phyloP scores from a whole-genome alignment of 768 basidiomycete genomes.

The Phanerochaete carnosa region DNA sequence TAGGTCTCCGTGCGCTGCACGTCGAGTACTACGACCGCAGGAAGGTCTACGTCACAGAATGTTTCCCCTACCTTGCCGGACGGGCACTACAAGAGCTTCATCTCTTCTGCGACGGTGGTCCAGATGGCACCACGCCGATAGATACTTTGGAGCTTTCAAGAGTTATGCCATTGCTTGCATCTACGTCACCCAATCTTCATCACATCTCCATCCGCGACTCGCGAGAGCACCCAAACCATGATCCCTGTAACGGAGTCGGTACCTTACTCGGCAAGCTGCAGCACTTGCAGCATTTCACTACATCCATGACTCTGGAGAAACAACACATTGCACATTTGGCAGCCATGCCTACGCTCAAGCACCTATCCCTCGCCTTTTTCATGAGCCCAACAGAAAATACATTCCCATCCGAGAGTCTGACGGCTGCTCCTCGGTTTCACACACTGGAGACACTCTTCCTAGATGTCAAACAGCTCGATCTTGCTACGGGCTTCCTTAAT shows the following conservation, averaged over 20 bases:
- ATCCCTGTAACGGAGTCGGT: not conserved
- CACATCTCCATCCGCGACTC: slow-evolving; percentile 1
- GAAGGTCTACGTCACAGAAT: not conserved
- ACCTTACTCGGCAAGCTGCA: not conserved
- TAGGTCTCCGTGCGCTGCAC: not conserved
- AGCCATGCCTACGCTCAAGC: not conserved
- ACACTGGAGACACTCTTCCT: slow-evolving; percentile 1
- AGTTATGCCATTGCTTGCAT: not conserved
- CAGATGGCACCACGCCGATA: not conserved
- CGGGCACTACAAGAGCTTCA: slow-evolving; percentile 1
- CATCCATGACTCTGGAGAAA: slow-evolving; percentile 1
- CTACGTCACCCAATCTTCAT: not conserved
- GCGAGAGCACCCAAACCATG: not conserved
- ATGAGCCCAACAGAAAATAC: not conserved
- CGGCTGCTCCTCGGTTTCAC: not conserved
- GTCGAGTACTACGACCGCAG: slow-evolving; percentile 7
- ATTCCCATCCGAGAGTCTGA: not conserved
- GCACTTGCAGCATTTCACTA: not conserved
- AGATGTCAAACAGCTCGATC: slow-evolving; percentile 3
- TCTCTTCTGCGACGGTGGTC: slow-evolving; percentile 1
- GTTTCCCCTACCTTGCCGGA: slow-evolving; percentile 4
- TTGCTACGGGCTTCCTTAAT: not conserved
- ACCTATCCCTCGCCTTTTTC: not conserved
- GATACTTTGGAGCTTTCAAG: not conserved
- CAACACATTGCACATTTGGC: not conserved